Percentiles rank a stretch among this genome's conserved stretches.
phyloP scores from a whole-genome alignment of 257 asterid genomes.

The Henckelia pumila region DNA sequence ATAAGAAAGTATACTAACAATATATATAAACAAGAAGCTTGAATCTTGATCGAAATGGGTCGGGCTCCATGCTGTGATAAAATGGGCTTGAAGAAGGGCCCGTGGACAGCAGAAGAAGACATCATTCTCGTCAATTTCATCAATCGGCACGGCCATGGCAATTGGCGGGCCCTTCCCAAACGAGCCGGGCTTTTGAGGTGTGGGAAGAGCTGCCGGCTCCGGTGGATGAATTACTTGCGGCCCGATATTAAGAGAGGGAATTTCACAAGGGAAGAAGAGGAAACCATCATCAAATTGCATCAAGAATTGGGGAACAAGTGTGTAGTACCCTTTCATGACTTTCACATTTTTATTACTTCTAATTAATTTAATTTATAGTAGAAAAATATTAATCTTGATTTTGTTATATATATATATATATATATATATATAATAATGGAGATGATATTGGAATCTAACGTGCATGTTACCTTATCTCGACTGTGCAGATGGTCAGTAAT shows the following conservation, averaged over 20 bases:
- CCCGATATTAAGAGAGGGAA: conserved; percentile 60
- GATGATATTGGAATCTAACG: background rate
- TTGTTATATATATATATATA: no score
- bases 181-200: conserved; percentile 67
- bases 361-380: no score
- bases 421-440: background rate
- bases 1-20: no score
- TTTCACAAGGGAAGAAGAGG: conserved; percentile 52
- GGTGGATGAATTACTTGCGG: conserved; percentile 57
- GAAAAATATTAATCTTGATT: no score
- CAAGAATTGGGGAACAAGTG: conserved; percentile 68
- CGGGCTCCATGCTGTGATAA: conserved; percentile 74
- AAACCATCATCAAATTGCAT: conserved; percentile 37
- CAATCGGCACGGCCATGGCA: conserved; percentile 57
- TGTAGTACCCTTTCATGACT: no score
- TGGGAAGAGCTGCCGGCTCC: conserved; percentile 63
- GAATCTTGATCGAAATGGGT: conserved; percentile 23
- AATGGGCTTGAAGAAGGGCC: conserved; percentile 80
- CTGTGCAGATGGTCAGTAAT: conserved; percentile 45
- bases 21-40: background rate
- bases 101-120: conserved; percentile 80
- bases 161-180: conserved; percentile 87
- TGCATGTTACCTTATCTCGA: background rate
- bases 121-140: conserved; percentile 44
- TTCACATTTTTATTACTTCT: no score